Conservation (phyloP, 139 green algal species). For the Haematococcus lacustris region DNA sequence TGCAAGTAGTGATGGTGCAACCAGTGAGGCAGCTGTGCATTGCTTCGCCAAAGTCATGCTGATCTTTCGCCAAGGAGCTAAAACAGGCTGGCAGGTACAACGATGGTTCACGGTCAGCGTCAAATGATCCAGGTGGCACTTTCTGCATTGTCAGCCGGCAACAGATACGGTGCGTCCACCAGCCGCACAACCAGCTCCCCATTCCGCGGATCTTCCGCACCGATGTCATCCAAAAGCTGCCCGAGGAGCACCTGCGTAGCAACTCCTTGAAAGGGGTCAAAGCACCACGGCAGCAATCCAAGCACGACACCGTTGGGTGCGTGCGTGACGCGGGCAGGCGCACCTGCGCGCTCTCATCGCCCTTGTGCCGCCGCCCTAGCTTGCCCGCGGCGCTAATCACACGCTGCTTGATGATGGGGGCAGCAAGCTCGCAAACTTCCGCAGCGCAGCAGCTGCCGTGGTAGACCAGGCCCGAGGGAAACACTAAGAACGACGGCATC, state of each 20-base stretch:
- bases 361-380: neutral
- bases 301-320: too few species aligned
- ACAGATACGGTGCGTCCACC: too few species aligned
- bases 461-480: neutral
- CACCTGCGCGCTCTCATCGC: neutral
- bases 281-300: too few species aligned
- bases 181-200: neutral
- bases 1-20: too few species aligned
- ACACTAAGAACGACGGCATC: neutral
- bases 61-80: too few species aligned
- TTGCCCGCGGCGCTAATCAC: neutral
- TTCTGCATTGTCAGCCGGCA: too few species aligned
- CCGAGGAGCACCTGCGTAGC: neutral
- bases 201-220: neutral
- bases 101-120: too few species aligned
- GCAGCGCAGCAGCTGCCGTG: neutral
- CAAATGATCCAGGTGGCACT: too few species aligned
- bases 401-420: neutral
- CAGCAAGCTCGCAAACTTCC: neutral
- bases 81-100: too few species aligned
- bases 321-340: neutral
- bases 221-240: neutral
- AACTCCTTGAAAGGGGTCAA: neutral
- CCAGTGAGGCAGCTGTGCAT: too few species aligned
- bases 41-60: too few species aligned